Conservation (phyloP, 1,139 yeast species). For the Pichia sp. region DNA sequence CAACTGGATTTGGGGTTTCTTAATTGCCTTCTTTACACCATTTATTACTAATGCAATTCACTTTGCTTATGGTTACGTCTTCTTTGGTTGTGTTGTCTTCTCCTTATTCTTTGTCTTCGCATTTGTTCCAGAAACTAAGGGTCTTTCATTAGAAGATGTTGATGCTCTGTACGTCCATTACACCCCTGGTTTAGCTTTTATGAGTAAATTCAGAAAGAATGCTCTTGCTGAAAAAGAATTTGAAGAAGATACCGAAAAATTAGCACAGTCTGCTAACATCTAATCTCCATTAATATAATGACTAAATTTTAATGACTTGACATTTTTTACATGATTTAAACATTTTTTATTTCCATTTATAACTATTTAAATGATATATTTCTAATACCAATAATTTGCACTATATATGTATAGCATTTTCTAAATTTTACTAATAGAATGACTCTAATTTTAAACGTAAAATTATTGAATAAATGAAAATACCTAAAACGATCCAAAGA, state of each 20-base stretch:
- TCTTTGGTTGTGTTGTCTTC: constrained; percentile 59
- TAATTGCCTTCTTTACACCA: constrained; percentile 70
- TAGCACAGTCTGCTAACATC: background rate
- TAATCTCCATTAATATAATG: too few relatives aligned
- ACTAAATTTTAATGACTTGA: too few relatives aligned
- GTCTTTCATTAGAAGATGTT: constrained; percentile 68
- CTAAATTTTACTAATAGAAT: too few relatives aligned
- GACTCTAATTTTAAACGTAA: too few relatives aligned
- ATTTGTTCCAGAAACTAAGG: constrained; percentile 68
- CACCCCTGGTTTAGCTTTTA: constrained; percentile 30
- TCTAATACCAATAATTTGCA: too few relatives aligned
- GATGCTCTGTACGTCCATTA: constrained; percentile 50
- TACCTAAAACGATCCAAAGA: too few relatives aligned
- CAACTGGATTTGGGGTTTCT: constrained; percentile 77
- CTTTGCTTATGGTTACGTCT: constrained; percentile 68
- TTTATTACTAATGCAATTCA: constrained; percentile 52
- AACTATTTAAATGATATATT: too few relatives aligned
- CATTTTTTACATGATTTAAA: too few relatives aligned
- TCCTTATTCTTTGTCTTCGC: constrained; percentile 61
- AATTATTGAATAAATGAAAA: too few relatives aligned
- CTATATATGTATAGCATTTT: too few relatives aligned
- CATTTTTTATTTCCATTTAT: too few relatives aligned
- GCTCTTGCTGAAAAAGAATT: background rate
- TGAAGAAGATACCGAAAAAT: constrained; percentile 6
- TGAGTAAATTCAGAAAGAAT: constrained; percentile 11